Evolutionary conservation across 352 stramenopile genomes (phyloP).

Genomic region (Aphanomyces invadans): DNA sequence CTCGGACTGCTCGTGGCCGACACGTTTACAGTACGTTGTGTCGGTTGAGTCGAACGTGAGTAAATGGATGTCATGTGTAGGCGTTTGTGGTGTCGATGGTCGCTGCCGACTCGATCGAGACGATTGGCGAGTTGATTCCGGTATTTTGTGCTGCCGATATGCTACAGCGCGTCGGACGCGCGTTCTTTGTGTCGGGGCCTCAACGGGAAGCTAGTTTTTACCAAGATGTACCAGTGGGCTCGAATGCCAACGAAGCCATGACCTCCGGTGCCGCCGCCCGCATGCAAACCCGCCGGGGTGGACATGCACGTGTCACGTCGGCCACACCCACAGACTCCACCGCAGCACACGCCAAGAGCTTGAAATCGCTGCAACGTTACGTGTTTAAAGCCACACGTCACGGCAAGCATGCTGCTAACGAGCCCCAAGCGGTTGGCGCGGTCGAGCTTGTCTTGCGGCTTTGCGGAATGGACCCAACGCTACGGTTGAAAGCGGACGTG

Average conservation of each 20-base stretch:
- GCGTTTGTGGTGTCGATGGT: conserved; percentile 81
- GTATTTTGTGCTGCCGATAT: conserved; percentile 75
- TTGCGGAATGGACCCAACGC: conserved; percentile 38
- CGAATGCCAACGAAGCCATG: not conserved
- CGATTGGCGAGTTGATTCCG: conserved; percentile 69
- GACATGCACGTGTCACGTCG: not conserved
- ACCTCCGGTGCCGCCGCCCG: not conserved
- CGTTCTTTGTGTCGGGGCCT: conserved; percentile 49
- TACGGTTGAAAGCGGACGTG: conserved; percentile 51
- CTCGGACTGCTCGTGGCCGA: conserved; percentile 75
- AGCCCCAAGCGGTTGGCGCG: not conserved
- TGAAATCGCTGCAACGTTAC: not conserved
- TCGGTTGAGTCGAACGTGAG: not conserved
- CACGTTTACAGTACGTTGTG: conserved; percentile 58
- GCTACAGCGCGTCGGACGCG: conserved; percentile 59
- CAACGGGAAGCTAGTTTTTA: conserved; percentile 14
- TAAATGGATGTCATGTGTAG: conserved; percentile 29
- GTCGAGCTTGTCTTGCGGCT: conserved; percentile 55
- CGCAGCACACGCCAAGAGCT: conserved; percentile 1
- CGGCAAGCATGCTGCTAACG: not conserved
- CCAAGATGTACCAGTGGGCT: conserved; percentile 5
- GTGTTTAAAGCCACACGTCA: conserved; percentile 2
- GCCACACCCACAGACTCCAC: not conserved
- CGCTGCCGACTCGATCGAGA: conserved; percentile 51
- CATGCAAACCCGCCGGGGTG: conserved; percentile 2